phyloP scores from a whole-genome alignment of 495 filamentous ascomycete species.

The Penicillium malachiteum region DNA sequence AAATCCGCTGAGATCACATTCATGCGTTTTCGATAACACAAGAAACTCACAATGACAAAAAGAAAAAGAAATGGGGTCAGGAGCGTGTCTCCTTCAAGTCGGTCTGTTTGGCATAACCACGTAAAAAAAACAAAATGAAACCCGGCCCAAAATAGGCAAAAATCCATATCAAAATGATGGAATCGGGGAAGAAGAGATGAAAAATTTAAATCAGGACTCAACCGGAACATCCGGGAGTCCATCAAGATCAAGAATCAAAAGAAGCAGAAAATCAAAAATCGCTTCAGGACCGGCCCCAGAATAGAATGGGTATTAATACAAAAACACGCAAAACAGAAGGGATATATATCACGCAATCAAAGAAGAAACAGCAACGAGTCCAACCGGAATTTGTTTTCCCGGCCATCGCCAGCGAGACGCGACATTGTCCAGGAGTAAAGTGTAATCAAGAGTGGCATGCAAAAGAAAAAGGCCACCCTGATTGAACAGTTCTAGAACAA shows the following conservation, averaged over 20 bases:
- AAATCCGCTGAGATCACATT: no score
- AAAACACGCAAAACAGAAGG: constrained; percentile 26
- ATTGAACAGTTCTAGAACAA: constrained; percentile 4
- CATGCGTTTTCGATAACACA: constrained; percentile 20
- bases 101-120: constrained; percentile 45
- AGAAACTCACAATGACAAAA: constrained; percentile 23
- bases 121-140: constrained; percentile 28
- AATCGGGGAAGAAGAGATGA: constrained; percentile 22
- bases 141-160: constrained; percentile 20
- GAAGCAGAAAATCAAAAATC: constrained; percentile 20
- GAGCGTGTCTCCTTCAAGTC: constrained; percentile 34
- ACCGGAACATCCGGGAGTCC: constrained; percentile 24
- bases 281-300: constrained; percentile 35
- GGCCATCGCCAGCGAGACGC: constrained; percentile 26
- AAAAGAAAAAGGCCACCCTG: neutral
- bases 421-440: constrained; percentile 2
- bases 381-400: constrained; percentile 23
- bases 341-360: constrained; percentile 31
- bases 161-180: constrained; percentile 13
- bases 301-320: constrained; percentile 34
- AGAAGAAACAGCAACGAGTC: constrained; percentile 14
- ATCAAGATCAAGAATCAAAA: constrained; percentile 12
- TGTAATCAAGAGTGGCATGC: neutral
- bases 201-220: constrained; percentile 18
- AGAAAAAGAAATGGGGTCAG: constrained; percentile 23